Base-by-base conservation (phyloP, 306 rosid genomes). In the Herpetospermum pedunculosum region DNA sequence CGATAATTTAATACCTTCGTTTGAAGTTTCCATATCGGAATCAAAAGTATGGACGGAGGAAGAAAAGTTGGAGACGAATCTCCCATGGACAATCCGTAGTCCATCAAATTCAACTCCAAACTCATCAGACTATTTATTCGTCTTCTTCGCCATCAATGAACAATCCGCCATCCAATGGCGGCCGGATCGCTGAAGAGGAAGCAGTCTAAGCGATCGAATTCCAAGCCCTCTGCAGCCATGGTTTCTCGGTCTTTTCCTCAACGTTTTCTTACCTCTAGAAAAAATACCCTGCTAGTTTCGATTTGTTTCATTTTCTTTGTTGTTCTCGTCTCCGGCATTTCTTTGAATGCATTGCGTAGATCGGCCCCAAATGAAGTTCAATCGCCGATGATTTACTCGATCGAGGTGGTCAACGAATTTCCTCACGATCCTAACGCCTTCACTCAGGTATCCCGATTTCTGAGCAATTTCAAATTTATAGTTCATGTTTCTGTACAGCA, bases 381-480 rank as follows among this genome's bases (percentile, higher is more conserved):
- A 1, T 77, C 77, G 28, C 72, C 83, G 2, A 28, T 2, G 13
- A 25, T 78, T 53, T 83, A 83, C 83, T 76, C 83, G 41, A 73
- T 83, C 77, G 84, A 88, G 29, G 95, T 94, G 15, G 88, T 94
- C 80, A 85, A 94, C 69, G 91, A 78, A 75, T 91, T 88, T 68
- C 91, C 94, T 80, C 98, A 94, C 54, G 98, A 94, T 40, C 88
- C 91, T 30, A n/a, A 54, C 26, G 98, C 98, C 73, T 89, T 89
- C 80, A 94, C 97, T 50, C 98, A 94, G 98, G 97, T 89, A 53
- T 62, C 55, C 5, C 38, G 26, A 44, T 69, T 44, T n/a, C 18
- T 0, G 40, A 41, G 26, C 50, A 25, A 25, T 43, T 63, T 43
- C 3, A 8, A 21, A 40, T 28, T 43, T 13, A 7, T 41, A 1